phyloP scores from a whole-genome alignment of 495 filamentous ascomycete species.

The Parachaetomium inaequale region DNA sequence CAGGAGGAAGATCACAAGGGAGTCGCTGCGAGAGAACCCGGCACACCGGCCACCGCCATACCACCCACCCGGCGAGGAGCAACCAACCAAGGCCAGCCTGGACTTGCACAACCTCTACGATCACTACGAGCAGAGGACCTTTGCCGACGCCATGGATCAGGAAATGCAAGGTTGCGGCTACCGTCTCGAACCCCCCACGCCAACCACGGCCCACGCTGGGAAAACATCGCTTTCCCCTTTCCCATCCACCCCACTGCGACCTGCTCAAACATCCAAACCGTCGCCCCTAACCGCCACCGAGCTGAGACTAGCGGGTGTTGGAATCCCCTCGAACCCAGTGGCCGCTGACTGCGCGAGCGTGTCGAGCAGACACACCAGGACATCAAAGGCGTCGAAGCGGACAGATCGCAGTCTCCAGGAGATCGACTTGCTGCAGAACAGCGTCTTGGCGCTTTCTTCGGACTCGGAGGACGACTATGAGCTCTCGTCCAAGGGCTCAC shows the following conservation, averaged over 20 bases:
- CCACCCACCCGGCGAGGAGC: constrained; percentile 8
- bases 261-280: constrained; percentile 20
- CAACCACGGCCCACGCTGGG: constrained; percentile 6
- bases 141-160: constrained; percentile 39
- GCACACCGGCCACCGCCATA: constrained; percentile 9
- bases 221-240: constrained; percentile 25
- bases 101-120: constrained; percentile 47
- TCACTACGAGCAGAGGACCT: constrained; percentile 51
- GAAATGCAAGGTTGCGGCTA: constrained; percentile 19
- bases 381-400: constrained; percentile 47
- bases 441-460: constrained; percentile 46
- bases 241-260: constrained; percentile 2
- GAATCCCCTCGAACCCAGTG: constrained; percentile 21
- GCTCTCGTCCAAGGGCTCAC: constrained; percentile 27
- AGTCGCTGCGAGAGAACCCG: constrained; percentile 30
- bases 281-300: constrained; percentile 12
- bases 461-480: constrained; percentile 46
- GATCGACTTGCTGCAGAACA: constrained; percentile 45
- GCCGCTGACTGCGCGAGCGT: constrained; percentile 44
- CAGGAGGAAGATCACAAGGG: constrained; percentile 31
- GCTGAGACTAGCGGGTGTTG: constrained; percentile 2
- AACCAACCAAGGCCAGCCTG: constrained; percentile 28
- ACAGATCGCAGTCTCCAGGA: constrained; percentile 41
- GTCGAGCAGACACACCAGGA: constrained; percentile 49
- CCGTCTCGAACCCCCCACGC: constrained; percentile 15